These are phyloP conservation scores for Dothideomycetes sp. DNA, from an alignment of 2,329 filamentous ascomycete genomes.

Conservation along the genomic window DNA sequence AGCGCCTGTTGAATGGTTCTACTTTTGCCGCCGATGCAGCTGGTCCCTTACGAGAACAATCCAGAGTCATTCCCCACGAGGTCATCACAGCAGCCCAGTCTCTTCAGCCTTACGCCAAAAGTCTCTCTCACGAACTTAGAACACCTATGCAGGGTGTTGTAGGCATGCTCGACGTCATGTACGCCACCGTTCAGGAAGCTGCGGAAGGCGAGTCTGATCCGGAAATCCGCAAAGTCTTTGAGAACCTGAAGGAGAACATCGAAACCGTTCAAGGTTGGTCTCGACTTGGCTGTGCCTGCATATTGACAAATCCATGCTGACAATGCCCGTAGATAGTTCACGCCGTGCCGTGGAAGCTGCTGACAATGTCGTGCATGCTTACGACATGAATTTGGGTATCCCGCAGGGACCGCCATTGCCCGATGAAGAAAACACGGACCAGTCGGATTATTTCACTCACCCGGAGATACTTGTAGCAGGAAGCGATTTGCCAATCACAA, in stretches of 20 bases:
- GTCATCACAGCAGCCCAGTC: conserved; percentile 53
- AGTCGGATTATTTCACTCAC: conserved; percentile 16
- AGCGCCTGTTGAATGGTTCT: conserved; percentile 47
- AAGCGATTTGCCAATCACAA: conserved; percentile 31
- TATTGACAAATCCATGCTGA: conserved; percentile 6
- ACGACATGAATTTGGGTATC: conserved; percentile 66
- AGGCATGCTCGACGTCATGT: conserved; percentile 69
- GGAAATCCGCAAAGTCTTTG: conserved; percentile 47
- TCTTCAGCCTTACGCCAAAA: conserved; percentile 62
- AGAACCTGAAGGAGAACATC: conserved; percentile 57
- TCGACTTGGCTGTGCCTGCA: background rate
- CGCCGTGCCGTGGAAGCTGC: conserved; percentile 63
- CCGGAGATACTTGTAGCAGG: conserved; percentile 37
- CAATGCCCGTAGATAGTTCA: conserved; percentile 49
- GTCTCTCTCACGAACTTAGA: conserved; percentile 60
- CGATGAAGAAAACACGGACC: conserved; percentile 14
- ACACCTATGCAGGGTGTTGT: conserved; percentile 70
- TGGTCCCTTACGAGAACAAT: conserved; percentile 22
- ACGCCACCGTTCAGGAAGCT: conserved; percentile 60
- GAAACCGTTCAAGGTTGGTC: conserved; percentile 57
- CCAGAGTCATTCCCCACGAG: conserved; percentile 44
- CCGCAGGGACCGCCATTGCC: conserved; percentile 44
- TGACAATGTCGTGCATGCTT: conserved; percentile 67
- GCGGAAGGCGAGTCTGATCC: conserved; percentile 46
- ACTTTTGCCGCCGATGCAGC: conserved; percentile 31